Evolutionary conservation across 805 yeast species (phyloP), one percentile per base, ranked within the genome.

Genomic region (Lachancea sp.): DNA sequence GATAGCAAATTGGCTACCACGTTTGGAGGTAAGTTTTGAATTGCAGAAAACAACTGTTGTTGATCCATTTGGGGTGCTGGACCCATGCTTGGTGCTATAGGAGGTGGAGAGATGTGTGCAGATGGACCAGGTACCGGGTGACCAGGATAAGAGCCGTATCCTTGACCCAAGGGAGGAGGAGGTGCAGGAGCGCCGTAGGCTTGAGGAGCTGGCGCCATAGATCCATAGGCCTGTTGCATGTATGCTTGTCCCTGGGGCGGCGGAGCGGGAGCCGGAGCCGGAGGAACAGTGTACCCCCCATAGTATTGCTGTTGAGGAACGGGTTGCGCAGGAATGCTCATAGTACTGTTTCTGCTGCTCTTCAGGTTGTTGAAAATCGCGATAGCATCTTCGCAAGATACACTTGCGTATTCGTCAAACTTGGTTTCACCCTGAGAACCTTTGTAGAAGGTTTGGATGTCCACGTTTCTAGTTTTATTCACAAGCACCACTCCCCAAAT

Each of bases 341-440:
- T 37, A 31, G 42, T 18, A 19, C 39, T 33, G 5, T 45, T 48
- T 34, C 50, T 58, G 18, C 50, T 46, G 13, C 39, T 42, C 47
- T 53, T 60, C 47, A 52, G 42, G 50, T 54, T 56, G 48, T 53
- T 64, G 46, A 58, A 62, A n/a, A 63, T 52, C 16, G 62, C 54
- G 11, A 80, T 72, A 0, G 89, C 89, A 32, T 76, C 81, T 28
- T 76, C 75, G 8, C 78, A 65, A 3, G 79, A 77, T n/a, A 87
- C 69, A 34, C 75, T 74, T 3, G 81, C 71, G 54, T 87, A 88
- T 55, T 88, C 96, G 53, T 87, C 95, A 58, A 83, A 89, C 48
- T 78, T 78, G 8, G 85, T 76, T 12, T 84, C 84, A 6, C 88
- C 89, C 51, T 78, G 81, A 0, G 75, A 61, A 1, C 82, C 73